These are phyloP conservation scores for Phytophthora litchii DNA, from an alignment of 352 stramenopile genomes.

Conservation along the genomic window DNA sequence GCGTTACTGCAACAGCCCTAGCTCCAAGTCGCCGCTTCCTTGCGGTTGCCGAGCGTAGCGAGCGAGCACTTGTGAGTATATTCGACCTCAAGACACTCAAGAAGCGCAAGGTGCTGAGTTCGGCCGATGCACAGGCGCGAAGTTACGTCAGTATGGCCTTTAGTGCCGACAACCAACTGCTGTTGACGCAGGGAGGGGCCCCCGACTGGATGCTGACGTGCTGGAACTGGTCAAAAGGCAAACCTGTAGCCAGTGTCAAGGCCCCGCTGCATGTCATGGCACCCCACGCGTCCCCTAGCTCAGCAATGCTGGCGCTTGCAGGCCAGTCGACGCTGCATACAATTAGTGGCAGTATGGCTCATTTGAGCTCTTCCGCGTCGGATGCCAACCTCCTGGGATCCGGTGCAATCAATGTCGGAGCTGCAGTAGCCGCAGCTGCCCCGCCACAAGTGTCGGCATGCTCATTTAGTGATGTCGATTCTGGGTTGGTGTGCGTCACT, in stretches of 20 bases:
- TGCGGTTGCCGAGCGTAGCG: constrained; percentile 75
- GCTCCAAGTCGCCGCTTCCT: constrained; percentile 80
- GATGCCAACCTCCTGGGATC: constrained; percentile 32
- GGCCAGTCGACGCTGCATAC: constrained; percentile 32
- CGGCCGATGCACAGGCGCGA: constrained; percentile 62
- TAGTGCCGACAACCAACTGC: constrained; percentile 88
- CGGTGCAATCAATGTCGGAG: constrained; percentile 10
- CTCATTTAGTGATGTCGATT: constrained; percentile 90
- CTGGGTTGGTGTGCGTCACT: constrained; percentile 86
- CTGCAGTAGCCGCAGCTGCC: neutral
- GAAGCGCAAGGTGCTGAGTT: constrained; percentile 88
- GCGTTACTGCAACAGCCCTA: constrained; percentile 69
- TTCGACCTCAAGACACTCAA: constrained; percentile 92
- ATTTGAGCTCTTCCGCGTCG: constrained; percentile 28
- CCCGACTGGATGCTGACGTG: constrained; percentile 90
- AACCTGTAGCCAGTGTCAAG: constrained; percentile 81
- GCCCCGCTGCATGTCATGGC: constrained; percentile 63
- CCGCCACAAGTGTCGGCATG: constrained; percentile 68
- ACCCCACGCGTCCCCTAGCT: constrained; percentile 48
- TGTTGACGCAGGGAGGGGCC: constrained; percentile 88
- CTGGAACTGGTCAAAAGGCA: constrained; percentile 94
- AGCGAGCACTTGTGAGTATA: constrained; percentile 76
- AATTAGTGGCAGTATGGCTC: constrained; percentile 27
- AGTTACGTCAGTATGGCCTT: constrained; percentile 89
- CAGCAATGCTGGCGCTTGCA: constrained; percentile 44